Evolutionary conservation across 1,139 yeast species (phyloP), one percentile per base, ranked within the genome.

Genomic region (Sugiyamaella japonica): DNA sequence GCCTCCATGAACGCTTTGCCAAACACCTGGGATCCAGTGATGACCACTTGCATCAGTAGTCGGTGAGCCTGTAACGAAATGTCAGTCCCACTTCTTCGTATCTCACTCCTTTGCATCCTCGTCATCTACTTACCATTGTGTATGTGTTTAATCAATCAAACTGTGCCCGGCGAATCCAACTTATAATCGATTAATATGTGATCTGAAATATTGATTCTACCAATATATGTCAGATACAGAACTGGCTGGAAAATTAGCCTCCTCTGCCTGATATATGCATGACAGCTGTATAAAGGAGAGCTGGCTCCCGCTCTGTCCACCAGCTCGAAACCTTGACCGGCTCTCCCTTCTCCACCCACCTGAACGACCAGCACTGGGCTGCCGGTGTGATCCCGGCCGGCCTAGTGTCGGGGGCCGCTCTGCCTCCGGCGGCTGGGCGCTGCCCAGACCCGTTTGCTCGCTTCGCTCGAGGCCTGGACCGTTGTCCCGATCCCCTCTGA

Each of bases 1-100:
- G 99, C 98, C 70, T 90, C 97, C n/a, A 91, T 81, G 72, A 93
- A 93, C 0, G 99, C 99, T 63, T 89, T 82, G 52, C 98, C 98
- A 69, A 93, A 90, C 43, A 93, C 98, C 60, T 89, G 85, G 10
- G 98, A 95, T 55, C 98, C 98, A 17, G 98, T 91, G 68, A 91
- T 82, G 56, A 90, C 81, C 61, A 93, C 96, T 73, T 89, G 93
- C 63, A 89, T 89, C 54, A 93, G 69, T 60, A 93, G 80, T 76
- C 97, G 83, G 71, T 91, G 97, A 61, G 99, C 98, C 97, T 56
- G n/a, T 2, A 38, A 12, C 8, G 3, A 5, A 2, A 38, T 12
- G 42, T 38, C 16, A 38, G n/a, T 38, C 3, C 16, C 12, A 9
- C 9, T 29, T 3, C 34, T 7, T 29, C 34, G n/a, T 10, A 9